Evolutionary conservation across 208 protist species (phyloP), one percentile per base, ranked within the genome.

Genomic region (Entamoeba dispar): DNA sequence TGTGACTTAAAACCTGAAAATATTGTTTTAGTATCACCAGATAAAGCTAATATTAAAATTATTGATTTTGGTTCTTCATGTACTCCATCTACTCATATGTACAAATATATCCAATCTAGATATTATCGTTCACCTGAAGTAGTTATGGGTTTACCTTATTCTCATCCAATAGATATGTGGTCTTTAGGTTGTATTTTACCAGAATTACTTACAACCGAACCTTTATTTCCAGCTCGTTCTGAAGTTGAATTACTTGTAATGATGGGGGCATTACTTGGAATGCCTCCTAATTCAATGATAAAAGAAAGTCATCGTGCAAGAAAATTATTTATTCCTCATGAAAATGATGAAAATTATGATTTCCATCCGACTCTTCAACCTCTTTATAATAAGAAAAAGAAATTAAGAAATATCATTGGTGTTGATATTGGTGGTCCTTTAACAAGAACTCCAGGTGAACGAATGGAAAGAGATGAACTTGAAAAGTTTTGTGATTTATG

Each of bases 151-250:
- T 55, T 95, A 3, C 92, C 93, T 17, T 99, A 99, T 96, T 96
- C 95, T 22, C 96, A 95, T 49, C 94, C 96, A 7, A 99, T 99
- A 92, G 98, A 99, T 95, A 98, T 99, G 94, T 99, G 98, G 98
- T 97, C 96, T 15, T 95, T 99, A 12, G 98, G 97, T 14, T 99
- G 98, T 94, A 98, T 99, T 92, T 94, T 99, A 2, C 97, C 98
- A 5, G 98, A 99, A 90, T 47, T 96, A 3, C 96, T 96, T 57
- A 92, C 96, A 34, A 96, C 96, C 22, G 57, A 96, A 38, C 98
- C 98, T 12, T 94, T 99, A 22, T 99, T 99, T 92, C 94, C 95
- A 4, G 98, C 98, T 34, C 94, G 96, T 55, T 97, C 98, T 93
- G 98, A 99, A 95, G 96, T 47, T 93, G 95, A 94, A 77, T 27